Conservation (phyloP, 768 basidiomycete genomes). For the Suillus fuscotomentosus region DNA sequence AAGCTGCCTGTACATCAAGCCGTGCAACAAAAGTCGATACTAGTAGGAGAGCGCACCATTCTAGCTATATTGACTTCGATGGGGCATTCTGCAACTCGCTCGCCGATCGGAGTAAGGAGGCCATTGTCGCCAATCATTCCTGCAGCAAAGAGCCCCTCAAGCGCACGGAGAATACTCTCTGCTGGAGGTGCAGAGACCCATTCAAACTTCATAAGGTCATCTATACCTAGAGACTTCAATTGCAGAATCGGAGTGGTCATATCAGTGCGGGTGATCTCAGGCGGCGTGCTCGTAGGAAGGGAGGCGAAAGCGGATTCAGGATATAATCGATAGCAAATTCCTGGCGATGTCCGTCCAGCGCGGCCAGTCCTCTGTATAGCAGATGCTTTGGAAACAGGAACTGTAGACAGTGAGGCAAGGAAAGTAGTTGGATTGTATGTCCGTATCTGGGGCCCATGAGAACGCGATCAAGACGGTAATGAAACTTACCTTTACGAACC, state of each 20-base stretch:
- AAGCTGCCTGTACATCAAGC: slow-evolving; percentile 47
- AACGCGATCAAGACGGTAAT: not conserved
- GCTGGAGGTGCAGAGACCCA: slow-evolving; percentile 90
- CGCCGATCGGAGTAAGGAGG: slow-evolving; percentile 71
- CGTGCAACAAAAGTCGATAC: not conserved
- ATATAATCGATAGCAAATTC: slow-evolving; percentile 92
- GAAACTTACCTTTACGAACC: slow-evolving; percentile 83
- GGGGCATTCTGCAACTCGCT: slow-evolving; percentile 90
- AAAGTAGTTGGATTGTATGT: slow-evolving; percentile 85
- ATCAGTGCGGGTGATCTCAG: slow-evolving; percentile 90
- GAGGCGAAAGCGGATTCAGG: slow-evolving; percentile 56
- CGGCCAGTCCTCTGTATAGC: slow-evolving; percentile 92
- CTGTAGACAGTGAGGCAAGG: slow-evolving; percentile 79
- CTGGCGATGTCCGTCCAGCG: slow-evolving; percentile 90
- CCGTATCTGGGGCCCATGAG: slow-evolving; percentile 58
- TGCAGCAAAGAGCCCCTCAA: slow-evolving; percentile 78
- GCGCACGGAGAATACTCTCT: slow-evolving; percentile 78
- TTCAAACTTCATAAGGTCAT: slow-evolving; percentile 94
- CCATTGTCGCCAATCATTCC: slow-evolving; percentile 87
- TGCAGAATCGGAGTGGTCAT: slow-evolving; percentile 91
- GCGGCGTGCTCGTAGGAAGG: slow-evolving; percentile 70
- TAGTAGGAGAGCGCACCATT: slow-evolving; percentile 58
- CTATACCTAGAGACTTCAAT: slow-evolving; percentile 91
- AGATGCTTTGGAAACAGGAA: slow-evolving; percentile 85
- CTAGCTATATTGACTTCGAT: slow-evolving; percentile 92